phyloP scores from a whole-genome alignment of 257 asterid genomes.

The Solanum raphanifolium region DNA sequence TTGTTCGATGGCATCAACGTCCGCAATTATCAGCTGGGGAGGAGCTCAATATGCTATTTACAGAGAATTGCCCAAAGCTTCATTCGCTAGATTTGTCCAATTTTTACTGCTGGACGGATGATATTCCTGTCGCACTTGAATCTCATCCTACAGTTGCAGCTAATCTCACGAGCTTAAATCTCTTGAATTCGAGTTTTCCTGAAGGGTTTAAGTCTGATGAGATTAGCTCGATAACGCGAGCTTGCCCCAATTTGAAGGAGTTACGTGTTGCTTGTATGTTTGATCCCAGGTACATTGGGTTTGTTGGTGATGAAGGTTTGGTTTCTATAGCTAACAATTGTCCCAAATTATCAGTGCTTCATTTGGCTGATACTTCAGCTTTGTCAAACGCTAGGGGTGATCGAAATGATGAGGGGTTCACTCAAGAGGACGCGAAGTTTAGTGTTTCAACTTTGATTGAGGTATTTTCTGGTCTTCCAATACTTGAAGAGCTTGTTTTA shows the following conservation, averaged over 20 bases:
- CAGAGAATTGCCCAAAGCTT: slow-evolving; percentile 13
- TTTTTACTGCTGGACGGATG: slow-evolving; percentile 93
- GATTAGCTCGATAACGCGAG: slow-evolving; percentile 41
- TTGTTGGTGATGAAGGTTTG: slow-evolving; percentile 64
- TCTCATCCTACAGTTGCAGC: slow-evolving; percentile 29
- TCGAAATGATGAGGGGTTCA: slow-evolving; percentile 38
- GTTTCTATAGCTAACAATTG: slow-evolving; percentile 51
- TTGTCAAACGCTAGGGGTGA: slow-evolving; percentile 40
- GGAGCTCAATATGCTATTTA: slow-evolving; percentile 43
- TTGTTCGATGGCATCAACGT: slow-evolving; percentile 89
- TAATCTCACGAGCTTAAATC: slow-evolving; percentile 38
- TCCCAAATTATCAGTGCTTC: slow-evolving; percentile 49
- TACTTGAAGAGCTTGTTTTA: slow-evolving; percentile 57
- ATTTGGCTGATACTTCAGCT: slow-evolving; percentile 66
- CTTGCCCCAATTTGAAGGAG: slow-evolving; percentile 53
- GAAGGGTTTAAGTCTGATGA: slow-evolving; percentile 76
- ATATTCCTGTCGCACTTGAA: slow-evolving; percentile 49
- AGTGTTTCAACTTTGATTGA: slow-evolving; percentile 56
- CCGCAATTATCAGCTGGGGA: slow-evolving; percentile 63
- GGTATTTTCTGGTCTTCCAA: slow-evolving; percentile 67
- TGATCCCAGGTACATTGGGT: slow-evolving; percentile 73
- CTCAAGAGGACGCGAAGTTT: slow-evolving; percentile 51
- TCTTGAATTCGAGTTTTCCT: slow-evolving; percentile 61
- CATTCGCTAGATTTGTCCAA: slow-evolving; percentile 44
- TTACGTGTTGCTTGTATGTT: slow-evolving; percentile 61